A percentile compares a stretch with the other conserved stretches of the same genome.
These are phyloP conservation scores for Chaetomium tenue DNA, from an alignment of 495 filamentous ascomycete species.

Conservation along the genomic window DNA sequence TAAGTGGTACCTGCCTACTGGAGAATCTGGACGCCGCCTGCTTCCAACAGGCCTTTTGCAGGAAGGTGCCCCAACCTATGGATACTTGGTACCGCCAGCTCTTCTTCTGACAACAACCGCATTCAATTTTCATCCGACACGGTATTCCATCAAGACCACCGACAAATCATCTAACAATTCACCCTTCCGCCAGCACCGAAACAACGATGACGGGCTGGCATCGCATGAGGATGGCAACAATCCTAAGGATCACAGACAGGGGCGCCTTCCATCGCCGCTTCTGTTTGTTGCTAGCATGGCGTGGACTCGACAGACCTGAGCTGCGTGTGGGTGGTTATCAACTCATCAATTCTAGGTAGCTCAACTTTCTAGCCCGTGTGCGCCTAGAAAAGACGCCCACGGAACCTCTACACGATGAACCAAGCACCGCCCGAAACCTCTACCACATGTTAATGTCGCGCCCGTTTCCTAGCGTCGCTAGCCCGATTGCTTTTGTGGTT, in stretches of 20 bases:
- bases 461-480: slow-evolving; percentile 33
- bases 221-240: background rate
- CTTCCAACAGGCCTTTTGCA: background rate
- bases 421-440: background rate
- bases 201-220: background rate
- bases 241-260: background rate
- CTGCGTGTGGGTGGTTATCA: background rate
- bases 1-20: too few species aligned
- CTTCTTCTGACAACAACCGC: background rate
- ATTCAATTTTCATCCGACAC: background rate
- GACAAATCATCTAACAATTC: background rate
- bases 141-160: background rate
- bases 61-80: background rate
- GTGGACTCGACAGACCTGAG: background rate
- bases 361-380: background rate
- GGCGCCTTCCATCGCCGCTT: background rate
- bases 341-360: background rate
- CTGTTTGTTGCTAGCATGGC: background rate
- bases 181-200: background rate
- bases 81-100: background rate
- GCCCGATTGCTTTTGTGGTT: slow-evolving; percentile 29
- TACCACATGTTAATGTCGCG: slow-evolving; percentile 15
- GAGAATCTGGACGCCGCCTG: background rate
- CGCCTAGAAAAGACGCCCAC: background rate
- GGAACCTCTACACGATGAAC: background rate